Evolutionary conservation across 805 yeast genomes (phyloP).

Genomic region (Lachancea nothofagi): DNA sequence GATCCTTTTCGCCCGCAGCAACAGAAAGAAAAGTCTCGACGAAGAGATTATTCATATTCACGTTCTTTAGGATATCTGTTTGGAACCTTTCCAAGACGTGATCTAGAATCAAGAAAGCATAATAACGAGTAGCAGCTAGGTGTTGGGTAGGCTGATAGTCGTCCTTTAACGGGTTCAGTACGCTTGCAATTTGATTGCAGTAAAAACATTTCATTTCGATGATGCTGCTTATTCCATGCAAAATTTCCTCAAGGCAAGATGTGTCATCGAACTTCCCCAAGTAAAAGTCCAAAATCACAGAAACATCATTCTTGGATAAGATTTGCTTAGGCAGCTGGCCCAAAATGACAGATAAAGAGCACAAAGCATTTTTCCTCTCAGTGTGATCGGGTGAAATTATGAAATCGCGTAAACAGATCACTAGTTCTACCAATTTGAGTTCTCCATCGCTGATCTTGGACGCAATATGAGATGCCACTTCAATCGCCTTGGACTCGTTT

Average conservation of each 20-base stretch:
- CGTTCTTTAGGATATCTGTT: constrained; percentile 17
- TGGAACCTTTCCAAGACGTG: constrained; percentile 32
- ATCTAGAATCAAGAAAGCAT: constrained; percentile 48
- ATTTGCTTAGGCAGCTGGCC: constrained; percentile 24
- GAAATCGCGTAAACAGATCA: constrained; percentile 53
- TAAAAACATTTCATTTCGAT: constrained; percentile 47
- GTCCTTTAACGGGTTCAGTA: constrained; percentile 36
- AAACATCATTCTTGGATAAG: constrained; percentile 37
- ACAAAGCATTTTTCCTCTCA: constrained; percentile 45
- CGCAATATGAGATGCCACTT: constrained; percentile 30
- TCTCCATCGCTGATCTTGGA: constrained; percentile 21
- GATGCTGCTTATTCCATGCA: constrained; percentile 50
- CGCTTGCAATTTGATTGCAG: constrained; percentile 29
- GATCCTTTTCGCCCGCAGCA: constrained; percentile 90
- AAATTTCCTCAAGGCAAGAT: constrained; percentile 44
- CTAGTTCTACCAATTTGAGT: constrained; percentile 44
- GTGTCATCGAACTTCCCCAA: constrained; percentile 64
- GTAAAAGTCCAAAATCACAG: constrained; percentile 46
- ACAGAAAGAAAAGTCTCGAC: constrained; percentile 57
- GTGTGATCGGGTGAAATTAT: constrained; percentile 55
- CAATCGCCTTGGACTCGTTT: constrained; percentile 29
- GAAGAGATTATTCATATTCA: constrained; percentile 36
- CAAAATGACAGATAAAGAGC: constrained; percentile 39
- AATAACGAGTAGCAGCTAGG: constrained; percentile 58
- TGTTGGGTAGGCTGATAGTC: constrained; percentile 51